Percentiles rank a stretch among this genome's conserved stretches.
phyloP scores from a whole-genome alignment of 257 asterid species.

The Capsicum rhomboideum region DNA sequence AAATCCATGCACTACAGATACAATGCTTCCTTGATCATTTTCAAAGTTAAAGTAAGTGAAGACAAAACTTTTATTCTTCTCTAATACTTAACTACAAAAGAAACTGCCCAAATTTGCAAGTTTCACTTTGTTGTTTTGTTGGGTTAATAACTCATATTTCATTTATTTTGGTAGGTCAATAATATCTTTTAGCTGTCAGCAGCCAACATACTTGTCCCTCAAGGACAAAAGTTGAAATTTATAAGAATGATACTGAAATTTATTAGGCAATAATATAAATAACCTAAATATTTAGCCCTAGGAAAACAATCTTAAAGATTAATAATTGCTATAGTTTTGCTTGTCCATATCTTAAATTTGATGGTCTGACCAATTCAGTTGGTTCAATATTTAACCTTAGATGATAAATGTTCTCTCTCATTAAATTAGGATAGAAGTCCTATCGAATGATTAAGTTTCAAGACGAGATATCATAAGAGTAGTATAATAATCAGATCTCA shows the following conservation, averaged over 20 bases:
- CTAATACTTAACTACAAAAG: neutral
- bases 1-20: slow-evolving; percentile 58
- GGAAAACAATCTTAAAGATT: neutral
- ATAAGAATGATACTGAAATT: neutral
- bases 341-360: neutral
- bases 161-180: neutral
- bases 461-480: neutral
- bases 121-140: neutral
- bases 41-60: slow-evolving; percentile 54
- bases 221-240: neutral
- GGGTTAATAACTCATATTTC: neutral
- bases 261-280: neutral
- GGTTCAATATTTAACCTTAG: neutral
- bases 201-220: neutral
- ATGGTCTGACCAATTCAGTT: neutral
- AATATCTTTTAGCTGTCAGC: neutral
- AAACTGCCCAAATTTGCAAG: neutral
- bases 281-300: neutral
- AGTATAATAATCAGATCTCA: neutral
- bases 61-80: neutral
- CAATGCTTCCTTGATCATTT: slow-evolving; percentile 76
- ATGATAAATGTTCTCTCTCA: neutral
- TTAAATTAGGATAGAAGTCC: neutral
- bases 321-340: no score
- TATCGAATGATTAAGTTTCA: neutral